Evolutionary conservation across 2,329 filamentous ascomycete species (phyloP), one percentile per base, ranked within the genome.

Genomic region (Teratosphaeria epicoccoides): DNA sequence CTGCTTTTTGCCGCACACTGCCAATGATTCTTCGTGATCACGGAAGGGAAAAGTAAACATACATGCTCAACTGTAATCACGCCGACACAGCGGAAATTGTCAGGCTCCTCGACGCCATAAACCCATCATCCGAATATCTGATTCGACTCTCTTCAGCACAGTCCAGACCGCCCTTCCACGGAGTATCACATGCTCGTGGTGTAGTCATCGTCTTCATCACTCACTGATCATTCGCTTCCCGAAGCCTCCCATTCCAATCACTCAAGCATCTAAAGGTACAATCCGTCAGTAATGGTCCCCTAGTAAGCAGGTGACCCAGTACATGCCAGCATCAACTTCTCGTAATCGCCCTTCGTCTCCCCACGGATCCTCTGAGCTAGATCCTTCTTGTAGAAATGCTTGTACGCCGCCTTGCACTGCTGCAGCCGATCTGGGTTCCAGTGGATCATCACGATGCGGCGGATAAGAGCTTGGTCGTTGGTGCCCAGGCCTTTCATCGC

Each of bases 401-500:
- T 75, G 69, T 89, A 97, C 9, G 87, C 88, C 0, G 75, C 78
- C 70, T 87, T 89, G 52, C 95, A 84, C 59, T 87, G 84, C 48
- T 82, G 79, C 75, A 95, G 76, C 59, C 86, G 81, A 50, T 75
- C 76, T 33, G 77, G 76, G 64, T 95, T 82, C 91, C 91, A 97
- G 69, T 97, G 91, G 47, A 80, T 76, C 22, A 87, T 78, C 1
- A 96, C 80, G 3, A 93, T 77, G n/a, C 89, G 78, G 24, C 83
- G 78, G 14, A 94, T 79, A 2, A 97, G 77, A 7, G 90, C 75
- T 26, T 82, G 73, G 56, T 98, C 90, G 68, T 93, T 91, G 10
- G 93, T 97, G 2, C 91, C 91, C 57, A 85, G 62, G 0, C 91
- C 93, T 1, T 81, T 78, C 91, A 97, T 97, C 14, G 85, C 77